These are phyloP conservation scores for Fennellomyces sp. DNA, from an alignment of 371 early-diverging fungal genomes.

Conservation along the genomic window DNA sequence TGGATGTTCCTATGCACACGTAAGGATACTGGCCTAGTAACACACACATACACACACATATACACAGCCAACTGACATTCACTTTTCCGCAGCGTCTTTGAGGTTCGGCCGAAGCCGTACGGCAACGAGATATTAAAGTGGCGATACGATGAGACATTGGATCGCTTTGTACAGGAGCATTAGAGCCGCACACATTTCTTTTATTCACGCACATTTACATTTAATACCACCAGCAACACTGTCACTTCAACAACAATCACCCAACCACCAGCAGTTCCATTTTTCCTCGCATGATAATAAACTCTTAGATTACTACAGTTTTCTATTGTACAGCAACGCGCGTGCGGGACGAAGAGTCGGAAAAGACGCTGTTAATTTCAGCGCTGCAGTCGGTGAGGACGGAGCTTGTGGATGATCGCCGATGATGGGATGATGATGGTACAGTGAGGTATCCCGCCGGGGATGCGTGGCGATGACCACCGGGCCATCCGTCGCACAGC, in stretches of 20 bases:
- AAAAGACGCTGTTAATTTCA: constrained; percentile 7
- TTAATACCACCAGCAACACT: neutral
- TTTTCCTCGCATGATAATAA: constrained; percentile 2
- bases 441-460: constrained; percentile 27
- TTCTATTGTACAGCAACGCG: constrained; percentile 7
- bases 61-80: neutral
- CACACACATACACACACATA: neutral
- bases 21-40: constrained; percentile 14
- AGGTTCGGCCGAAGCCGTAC: constrained; percentile 77
- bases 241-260: neutral
- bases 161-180: constrained; percentile 43
- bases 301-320: neutral
- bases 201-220: neutral
- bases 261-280: neutral
- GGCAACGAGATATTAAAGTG: constrained; percentile 71
- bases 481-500: constrained; percentile 2
- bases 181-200: neutral
- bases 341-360: constrained; percentile 9
- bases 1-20: constrained; percentile 57
- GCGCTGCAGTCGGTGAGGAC: constrained; percentile 12
- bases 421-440: constrained; percentile 9
- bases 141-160: constrained; percentile 55
- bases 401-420: constrained; percentile 10
- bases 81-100: constrained; percentile 33
- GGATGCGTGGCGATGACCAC: constrained; percentile 18